Conservation (phyloP, 2,329 filamentous ascomycete genomes). For the Aureobasidium musti region DNA sequence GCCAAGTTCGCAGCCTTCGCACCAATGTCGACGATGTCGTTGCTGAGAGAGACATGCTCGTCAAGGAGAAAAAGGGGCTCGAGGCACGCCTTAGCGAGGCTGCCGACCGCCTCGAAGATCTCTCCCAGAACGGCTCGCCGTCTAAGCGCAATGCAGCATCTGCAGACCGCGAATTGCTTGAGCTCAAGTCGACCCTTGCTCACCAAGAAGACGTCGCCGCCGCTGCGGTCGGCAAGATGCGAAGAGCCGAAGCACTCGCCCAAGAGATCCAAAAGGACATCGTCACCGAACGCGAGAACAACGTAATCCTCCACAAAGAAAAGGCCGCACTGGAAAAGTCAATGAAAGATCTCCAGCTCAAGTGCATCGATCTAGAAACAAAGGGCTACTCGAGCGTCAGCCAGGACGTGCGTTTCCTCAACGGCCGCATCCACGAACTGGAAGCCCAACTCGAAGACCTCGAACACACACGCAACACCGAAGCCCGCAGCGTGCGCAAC, state of each 20-base stretch:
- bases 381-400: conserved; percentile 95
- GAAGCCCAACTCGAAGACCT: conserved; percentile 74
- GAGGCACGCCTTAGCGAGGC: conserved; percentile 85
- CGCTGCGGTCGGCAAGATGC: conserved; percentile 96
- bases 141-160: conserved; percentile 86
- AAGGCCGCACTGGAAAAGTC: conserved; percentile 88
- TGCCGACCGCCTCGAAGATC: conserved; percentile 82
- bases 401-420: conserved; percentile 91
- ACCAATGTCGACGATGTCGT: conserved; percentile 82
- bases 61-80: conserved; percentile 86
- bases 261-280: conserved; percentile 94
- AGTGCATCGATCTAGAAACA: conserved; percentile 89
- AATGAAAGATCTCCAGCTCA: conserved; percentile 85
- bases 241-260: conserved; percentile 81
- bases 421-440: conserved; percentile 85
- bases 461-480: conserved; percentile 76
- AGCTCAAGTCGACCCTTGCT: conserved; percentile 83
- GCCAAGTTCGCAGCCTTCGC: conserved; percentile 82
- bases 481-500: conserved; percentile 84
- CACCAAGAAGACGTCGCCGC: conserved; percentile 91
- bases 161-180: conserved; percentile 84
- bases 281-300: conserved; percentile 77
- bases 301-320: conserved; percentile 79
- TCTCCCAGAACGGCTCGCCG: conserved; percentile 74
- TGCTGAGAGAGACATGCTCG: conserved; percentile 78